Evolutionary conservation across 1,139 yeast species (phyloP).

Genomic region (Scheffersomyces insectosa): DNA sequence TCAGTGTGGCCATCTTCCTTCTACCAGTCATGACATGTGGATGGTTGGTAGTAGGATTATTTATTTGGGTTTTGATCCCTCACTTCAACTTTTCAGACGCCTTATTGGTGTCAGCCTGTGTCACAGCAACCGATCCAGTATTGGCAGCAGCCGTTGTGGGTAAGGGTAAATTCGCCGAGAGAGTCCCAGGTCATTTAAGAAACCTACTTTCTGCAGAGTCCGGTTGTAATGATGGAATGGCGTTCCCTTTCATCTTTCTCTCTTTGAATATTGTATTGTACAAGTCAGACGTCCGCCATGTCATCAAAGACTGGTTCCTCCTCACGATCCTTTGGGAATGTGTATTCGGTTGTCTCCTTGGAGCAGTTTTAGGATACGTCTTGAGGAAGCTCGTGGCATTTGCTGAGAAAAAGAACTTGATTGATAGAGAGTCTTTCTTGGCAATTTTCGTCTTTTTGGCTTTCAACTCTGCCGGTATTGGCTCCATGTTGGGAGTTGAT

Average conservation of each 20-base stretch:
- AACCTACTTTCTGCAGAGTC: slow-evolving; percentile 90
- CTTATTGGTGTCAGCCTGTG: slow-evolving; percentile 83
- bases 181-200: slow-evolving; percentile 96
- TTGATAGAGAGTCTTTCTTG: slow-evolving; percentile 91
- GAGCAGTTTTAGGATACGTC: slow-evolving; percentile 71
- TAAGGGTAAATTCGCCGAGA: slow-evolving; percentile 93
- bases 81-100: slow-evolving; percentile 78
- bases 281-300: slow-evolving; percentile 63
- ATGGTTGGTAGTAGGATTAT: slow-evolving; percentile 85
- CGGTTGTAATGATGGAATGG: slow-evolving; percentile 98
- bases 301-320: slow-evolving; percentile 83
- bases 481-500: slow-evolving; percentile 89
- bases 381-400: slow-evolving; percentile 75
- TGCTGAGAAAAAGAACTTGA: slow-evolving; percentile 73
- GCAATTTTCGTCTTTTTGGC: slow-evolving; percentile 89
- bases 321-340: slow-evolving; percentile 86
- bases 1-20: slow-evolving; percentile 72
- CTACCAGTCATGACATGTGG: slow-evolving; percentile 95
- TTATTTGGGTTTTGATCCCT: slow-evolving; percentile 84
- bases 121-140: slow-evolving; percentile 97
- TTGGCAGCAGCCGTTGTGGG: slow-evolving; percentile 98
- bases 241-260: slow-evolving; percentile 87
- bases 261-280: slow-evolving; percentile 70
- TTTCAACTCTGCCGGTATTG: slow-evolving; percentile 88
- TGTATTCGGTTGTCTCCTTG: slow-evolving; percentile 77